Evolutionary conservation across 768 basidiomycete genomes (phyloP).

Genomic region (Ramaria sp.): DNA sequence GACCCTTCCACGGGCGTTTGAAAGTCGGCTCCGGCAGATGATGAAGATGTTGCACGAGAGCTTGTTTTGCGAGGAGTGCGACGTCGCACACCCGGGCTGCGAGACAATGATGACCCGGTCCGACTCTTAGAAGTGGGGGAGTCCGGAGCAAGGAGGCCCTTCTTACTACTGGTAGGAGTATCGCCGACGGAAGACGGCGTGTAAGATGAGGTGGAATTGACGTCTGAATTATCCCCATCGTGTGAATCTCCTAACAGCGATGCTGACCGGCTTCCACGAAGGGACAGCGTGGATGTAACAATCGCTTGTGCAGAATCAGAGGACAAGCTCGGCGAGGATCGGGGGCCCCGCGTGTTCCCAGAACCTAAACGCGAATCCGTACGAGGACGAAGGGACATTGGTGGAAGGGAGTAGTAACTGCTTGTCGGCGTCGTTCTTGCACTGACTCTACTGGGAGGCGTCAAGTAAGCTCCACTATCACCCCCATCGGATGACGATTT

Average conservation of each 20-base stretch:
- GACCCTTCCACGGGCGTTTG: conserved; percentile 30
- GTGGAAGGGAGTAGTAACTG: conserved; percentile 6
- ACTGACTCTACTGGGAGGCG: conserved; percentile 20
- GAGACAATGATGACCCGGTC: conserved; percentile 1
- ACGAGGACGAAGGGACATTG: neutral
- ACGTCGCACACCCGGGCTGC: conserved; percentile 40
- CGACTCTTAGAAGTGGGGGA: conserved; percentile 1
- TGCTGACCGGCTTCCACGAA: conserved; percentile 39
- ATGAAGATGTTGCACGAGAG: conserved; percentile 25
- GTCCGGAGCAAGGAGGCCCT: neutral
- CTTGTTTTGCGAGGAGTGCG: conserved; percentile 35
- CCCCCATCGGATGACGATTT: conserved; percentile 22
- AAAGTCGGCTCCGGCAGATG: conserved; percentile 22
- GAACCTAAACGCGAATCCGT: neutral
- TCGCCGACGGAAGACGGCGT: neutral
- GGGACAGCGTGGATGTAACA: conserved; percentile 40
- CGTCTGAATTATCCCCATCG: conserved; percentile 19
- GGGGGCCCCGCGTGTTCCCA: neutral
- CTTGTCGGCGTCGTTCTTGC: conserved; percentile 6
- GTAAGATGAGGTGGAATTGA: neutral
- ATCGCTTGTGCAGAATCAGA: conserved; percentile 29
- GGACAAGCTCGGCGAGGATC: neutral
- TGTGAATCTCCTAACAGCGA: conserved; percentile 51
- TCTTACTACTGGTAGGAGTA: neutral
- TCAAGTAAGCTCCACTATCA: conserved; percentile 39